These are phyloP conservation scores for Penicillium aurantiogriseum DNA, from an alignment of 2,329 filamentous ascomycete genomes.

Conservation along the genomic window DNA sequence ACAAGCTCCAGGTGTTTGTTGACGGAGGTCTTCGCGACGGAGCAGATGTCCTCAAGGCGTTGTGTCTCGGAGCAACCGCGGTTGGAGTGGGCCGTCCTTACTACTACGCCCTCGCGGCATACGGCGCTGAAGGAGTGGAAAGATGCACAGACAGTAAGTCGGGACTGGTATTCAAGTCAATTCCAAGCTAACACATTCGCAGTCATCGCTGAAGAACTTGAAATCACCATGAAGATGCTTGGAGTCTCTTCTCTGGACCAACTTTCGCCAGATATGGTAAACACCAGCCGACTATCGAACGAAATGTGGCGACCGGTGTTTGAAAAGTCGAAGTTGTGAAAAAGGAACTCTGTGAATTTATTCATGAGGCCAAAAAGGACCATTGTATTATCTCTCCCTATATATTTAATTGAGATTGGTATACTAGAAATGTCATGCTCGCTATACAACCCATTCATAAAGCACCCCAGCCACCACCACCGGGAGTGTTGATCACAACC, in stretches of 20 bases:
- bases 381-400: background rate
- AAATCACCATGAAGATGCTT: constrained; percentile 24
- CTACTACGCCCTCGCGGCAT: constrained; percentile 22
- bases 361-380: background rate
- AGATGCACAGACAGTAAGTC: constrained; percentile 20
- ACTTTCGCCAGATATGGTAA: constrained; percentile 18
- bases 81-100: constrained; percentile 48
- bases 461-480: constrained; percentile 46
- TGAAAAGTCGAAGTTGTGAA: constrained; percentile 12
- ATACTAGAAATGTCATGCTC: background rate
- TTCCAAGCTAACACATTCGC: background rate
- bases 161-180: background rate
- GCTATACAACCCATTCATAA: constrained; percentile 5
- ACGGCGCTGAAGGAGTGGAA: constrained; percentile 22
- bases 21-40: constrained; percentile 54
- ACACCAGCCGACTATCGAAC: constrained; percentile 17
- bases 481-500: constrained; percentile 61
- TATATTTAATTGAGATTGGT: constrained; percentile 2
- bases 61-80: constrained; percentile 52
- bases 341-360: background rate
- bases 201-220: constrained; percentile 18
- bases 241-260: constrained; percentile 18
- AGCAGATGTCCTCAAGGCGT: constrained; percentile 53
- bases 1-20: constrained; percentile 50
- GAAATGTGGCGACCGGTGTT: constrained; percentile 21